A percentile compares a stretch with the other conserved stretches of the same genome.
Conservation (phyloP, 2,329 filamentous ascomycete genomes). For the Fusarium coicis region DNA sequence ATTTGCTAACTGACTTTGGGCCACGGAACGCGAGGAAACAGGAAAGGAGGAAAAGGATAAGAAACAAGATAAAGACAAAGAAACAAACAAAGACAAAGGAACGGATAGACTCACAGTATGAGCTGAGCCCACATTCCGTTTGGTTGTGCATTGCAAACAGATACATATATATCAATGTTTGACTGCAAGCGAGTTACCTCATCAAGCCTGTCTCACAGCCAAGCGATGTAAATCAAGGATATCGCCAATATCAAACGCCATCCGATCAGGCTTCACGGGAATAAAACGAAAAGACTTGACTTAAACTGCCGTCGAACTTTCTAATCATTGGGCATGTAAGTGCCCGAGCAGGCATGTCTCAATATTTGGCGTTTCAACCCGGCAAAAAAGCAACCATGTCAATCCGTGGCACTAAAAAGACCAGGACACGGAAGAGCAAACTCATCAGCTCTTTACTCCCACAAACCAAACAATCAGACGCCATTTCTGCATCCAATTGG, state of each 20-base stretch:
- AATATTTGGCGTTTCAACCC: constrained; percentile 12
- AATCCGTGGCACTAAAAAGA: neutral
- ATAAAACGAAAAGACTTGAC: neutral
- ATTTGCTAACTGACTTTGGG: neutral
- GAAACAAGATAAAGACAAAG: neutral
- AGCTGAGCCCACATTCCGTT: neutral
- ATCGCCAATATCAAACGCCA: neutral
- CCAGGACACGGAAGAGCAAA: neutral
- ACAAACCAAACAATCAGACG: neutral
- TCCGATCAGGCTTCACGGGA: neutral
- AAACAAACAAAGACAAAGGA: neutral
- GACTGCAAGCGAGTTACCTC: neutral
- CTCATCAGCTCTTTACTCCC: neutral
- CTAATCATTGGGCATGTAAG: neutral
- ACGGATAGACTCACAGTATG: neutral
- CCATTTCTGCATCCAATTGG: neutral
- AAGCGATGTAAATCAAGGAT: neutral
- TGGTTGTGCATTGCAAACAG: neutral
- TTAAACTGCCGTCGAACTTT: neutral
- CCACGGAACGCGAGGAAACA: neutral
- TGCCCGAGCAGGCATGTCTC: neutral
- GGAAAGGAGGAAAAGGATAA: neutral
- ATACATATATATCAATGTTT: neutral
- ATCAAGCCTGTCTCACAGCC: constrained; percentile 2
- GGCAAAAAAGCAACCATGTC: neutral